phyloP scores from a whole-genome alignment of 2,329 filamentous ascomycete genomes.

The Phyllosticta citribraziliensis region DNA sequence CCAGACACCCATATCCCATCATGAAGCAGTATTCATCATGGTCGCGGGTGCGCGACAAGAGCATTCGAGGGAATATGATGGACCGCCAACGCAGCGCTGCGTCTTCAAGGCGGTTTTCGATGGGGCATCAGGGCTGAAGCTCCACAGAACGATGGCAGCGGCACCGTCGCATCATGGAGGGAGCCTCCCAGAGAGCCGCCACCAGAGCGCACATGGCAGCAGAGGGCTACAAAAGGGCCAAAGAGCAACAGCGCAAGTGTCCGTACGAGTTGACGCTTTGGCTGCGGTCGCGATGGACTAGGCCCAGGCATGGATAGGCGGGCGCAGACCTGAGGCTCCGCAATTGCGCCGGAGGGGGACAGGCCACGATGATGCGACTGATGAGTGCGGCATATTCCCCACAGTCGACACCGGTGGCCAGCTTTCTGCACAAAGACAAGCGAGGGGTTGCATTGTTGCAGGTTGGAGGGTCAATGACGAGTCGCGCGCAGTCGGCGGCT shows the following conservation, averaged over 20 bases:
- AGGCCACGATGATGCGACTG: constrained; percentile 10
- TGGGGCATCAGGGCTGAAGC: constrained; percentile 6
- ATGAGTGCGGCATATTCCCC: background rate
- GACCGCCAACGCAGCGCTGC: constrained; percentile 1
- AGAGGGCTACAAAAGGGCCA: background rate
- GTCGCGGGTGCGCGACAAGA: constrained; percentile 1
- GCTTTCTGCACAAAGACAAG: background rate
- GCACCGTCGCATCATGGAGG: background rate
- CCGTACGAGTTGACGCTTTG: background rate
- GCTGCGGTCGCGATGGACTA: constrained; percentile 1
- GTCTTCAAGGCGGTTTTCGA: constrained; percentile 5
- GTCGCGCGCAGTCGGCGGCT: background rate
- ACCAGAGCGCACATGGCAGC: background rate
- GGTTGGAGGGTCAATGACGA: background rate
- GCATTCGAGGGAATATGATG: background rate
- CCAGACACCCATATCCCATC: background rate
- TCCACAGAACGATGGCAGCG: constrained; percentile 7
- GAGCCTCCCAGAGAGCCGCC: background rate
- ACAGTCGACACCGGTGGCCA: background rate
- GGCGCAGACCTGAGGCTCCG: constrained; percentile 10
- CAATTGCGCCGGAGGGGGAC: constrained; percentile 10
- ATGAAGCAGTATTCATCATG: background rate
- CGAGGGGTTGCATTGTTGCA: background rate
- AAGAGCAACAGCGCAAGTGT: background rate
- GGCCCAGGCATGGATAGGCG: constrained; percentile 5